Evolutionary conservation across 2,329 filamentous ascomycete genomes (phyloP), one percentile per base, ranked within the genome.

Genomic region (Chrysosphaeria jannelii): DNA sequence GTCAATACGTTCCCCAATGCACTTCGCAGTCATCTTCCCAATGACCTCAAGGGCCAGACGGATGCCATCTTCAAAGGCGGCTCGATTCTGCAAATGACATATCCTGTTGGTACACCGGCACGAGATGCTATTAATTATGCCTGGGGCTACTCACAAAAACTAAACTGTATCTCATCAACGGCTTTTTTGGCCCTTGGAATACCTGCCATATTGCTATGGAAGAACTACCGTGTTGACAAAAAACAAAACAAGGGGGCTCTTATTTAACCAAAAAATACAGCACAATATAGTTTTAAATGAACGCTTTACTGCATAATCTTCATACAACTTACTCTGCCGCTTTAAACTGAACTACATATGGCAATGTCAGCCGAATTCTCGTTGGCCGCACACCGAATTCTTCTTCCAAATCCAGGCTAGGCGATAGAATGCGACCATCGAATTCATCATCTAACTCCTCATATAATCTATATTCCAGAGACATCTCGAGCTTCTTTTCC

Each of bases 91-190:
- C 34, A 68, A 28, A 36, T 59, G 8, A 39, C 38, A 10, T 65
- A 59, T 35, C 40, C 48, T 0, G 34, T 49, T 19, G 57, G 56
- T 9, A 49, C 41, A 4, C 42, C 48, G 0, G 47, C 47, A 3
- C 39, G 62, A 18, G 34, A 46, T 8, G 59, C 53, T 2, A 60
- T 69, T 34, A 52, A 60, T 26, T 39, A 40, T 18, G 57, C 63
- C 0, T 70, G 69, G 32, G 51, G 45, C 7, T 45, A 53, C 22
- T 43, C 49, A 3, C 52, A 55, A 31, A 43, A 41, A 28, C 38
- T 42, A 23, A 51, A 56, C 46, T 39, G 51, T 28, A 45, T 55
- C 20, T 47, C 45, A 3, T 51, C 49, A 12, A 45, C 41, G 6
- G 43, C 35, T 9, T 41, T 50, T 14, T 15, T 33, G 8, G 26